Conservation (phyloP, 306 rosid species). For the Ceratonia siliqua region DNA sequence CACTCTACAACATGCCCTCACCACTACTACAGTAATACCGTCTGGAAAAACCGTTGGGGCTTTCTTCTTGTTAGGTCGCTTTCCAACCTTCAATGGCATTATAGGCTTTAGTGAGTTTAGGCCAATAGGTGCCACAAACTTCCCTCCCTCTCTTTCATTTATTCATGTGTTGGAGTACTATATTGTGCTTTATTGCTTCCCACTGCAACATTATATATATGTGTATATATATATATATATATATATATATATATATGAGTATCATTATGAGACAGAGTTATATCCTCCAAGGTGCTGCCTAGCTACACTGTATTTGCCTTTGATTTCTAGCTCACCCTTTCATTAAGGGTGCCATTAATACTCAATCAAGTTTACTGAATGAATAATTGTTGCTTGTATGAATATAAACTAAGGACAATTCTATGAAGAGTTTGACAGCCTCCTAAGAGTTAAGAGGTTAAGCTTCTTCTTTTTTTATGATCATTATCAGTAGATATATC, state of each 20-base stretch:
- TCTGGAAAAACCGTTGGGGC: conserved; percentile 59
- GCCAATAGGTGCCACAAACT: conserved; percentile 38
- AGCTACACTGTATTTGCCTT: neutral
- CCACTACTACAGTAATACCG: conserved; percentile 2
- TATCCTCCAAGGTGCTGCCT: neutral
- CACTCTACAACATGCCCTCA: conserved; percentile 26
- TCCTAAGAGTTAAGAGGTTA: too few relatives aligned
- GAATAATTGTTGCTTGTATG: too few relatives aligned
- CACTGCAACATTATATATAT: conserved; percentile 37
- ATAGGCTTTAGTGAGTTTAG: conserved; percentile 28
- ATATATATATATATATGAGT: neutral
- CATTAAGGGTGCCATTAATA: neutral
- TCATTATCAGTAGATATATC: too few relatives aligned
- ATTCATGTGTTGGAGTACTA: conserved; percentile 34
- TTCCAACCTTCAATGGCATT: conserved; percentile 46
- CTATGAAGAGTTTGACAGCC: too few relatives aligned
- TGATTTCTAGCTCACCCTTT: neutral
- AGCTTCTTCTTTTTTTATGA: too few relatives aligned
- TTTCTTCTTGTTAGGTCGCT: conserved; percentile 54
- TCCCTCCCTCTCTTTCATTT: conserved; percentile 30
- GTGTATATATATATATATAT: neutral
- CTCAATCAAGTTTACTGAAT: too few relatives aligned
- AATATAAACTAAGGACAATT: too few relatives aligned
- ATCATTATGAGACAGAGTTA: conserved; percentile 33
- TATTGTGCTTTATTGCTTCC: conserved; percentile 43